A percentile compares a stretch with the other conserved stretches of the same genome.
These are phyloP conservation scores for Vicia villosa DNA, from an alignment of 306 rosid species.

Conservation along the genomic window DNA sequence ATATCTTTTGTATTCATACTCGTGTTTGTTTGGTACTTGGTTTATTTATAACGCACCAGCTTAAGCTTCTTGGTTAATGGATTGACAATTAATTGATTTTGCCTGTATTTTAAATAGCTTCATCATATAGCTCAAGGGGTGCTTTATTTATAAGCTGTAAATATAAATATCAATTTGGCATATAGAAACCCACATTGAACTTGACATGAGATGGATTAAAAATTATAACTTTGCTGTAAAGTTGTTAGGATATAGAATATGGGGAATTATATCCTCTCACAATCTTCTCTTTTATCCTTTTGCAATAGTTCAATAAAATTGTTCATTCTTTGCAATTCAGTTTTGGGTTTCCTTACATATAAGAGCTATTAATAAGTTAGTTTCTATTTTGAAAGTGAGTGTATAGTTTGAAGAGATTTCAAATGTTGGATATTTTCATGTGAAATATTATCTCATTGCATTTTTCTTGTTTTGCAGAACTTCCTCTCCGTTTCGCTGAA, in stretches of 20 bases:
- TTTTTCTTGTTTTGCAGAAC: conserved; percentile 55
- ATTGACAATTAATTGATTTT: conserved; percentile 1
- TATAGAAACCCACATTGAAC: background rate
- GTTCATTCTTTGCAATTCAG: background rate
- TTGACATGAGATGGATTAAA: background rate
- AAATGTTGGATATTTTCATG: background rate
- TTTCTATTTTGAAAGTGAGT: background rate
- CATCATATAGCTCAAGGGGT: background rate
- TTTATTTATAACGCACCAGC: background rate
- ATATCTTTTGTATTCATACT: conserved; percentile 8
- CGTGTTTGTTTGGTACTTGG: conserved; percentile 22
- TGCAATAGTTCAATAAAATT: background rate
- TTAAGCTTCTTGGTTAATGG: conserved; percentile 7
- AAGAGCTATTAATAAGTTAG: background rate
- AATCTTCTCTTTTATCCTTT: too few species aligned
- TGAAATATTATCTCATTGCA: conserved; percentile 5
- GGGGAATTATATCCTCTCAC: background rate
- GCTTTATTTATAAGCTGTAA: background rate
- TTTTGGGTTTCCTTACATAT: background rate
- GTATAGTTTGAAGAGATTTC: background rate
- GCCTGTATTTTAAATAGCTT: background rate
- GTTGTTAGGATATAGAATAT: background rate
- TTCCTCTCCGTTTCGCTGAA: conserved; percentile 94
- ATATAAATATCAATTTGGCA: conserved; percentile 9
- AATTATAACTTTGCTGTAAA: background rate